These are phyloP conservation scores for Casaregolazyma lundiana DNA, from an alignment of 1,139 yeast species.

Conservation along the genomic window DNA sequence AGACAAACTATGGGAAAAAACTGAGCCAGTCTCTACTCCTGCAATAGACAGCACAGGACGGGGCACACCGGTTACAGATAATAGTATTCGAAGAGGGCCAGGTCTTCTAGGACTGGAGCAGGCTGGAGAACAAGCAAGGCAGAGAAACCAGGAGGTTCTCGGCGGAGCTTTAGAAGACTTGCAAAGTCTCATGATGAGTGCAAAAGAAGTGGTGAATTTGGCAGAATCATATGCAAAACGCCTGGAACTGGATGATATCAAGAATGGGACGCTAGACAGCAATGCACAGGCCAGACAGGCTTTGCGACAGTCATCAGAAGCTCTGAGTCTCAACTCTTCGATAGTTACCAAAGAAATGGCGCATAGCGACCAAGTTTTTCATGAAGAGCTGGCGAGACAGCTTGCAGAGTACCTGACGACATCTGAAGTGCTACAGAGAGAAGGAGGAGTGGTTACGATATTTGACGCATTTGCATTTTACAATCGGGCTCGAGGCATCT, in stretches of 20 bases:
- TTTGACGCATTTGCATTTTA: constrained; percentile 58
- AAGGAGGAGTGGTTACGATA: constrained; percentile 55
- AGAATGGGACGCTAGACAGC: constrained; percentile 10
- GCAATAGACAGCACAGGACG: constrained; percentile 5
- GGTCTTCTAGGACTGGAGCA: constrained; percentile 75
- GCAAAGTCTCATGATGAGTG: constrained; percentile 70
- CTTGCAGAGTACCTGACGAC: constrained; percentile 48
- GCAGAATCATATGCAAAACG: constrained; percentile 46
- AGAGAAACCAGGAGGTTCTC: constrained; percentile 58
- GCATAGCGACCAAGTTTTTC: constrained; percentile 38
- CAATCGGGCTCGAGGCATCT: constrained; percentile 57
- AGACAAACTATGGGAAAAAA: constrained; percentile 23
- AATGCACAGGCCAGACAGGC: constrained; percentile 25
- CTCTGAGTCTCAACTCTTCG: constrained; percentile 32
- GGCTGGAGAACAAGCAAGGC: constrained; percentile 51
- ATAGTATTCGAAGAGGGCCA: constrained; percentile 17
- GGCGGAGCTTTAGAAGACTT: constrained; percentile 72
- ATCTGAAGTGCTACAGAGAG: constrained; percentile 38
- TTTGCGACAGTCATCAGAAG: constrained; percentile 30
- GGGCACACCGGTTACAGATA: neutral
- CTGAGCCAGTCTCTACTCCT: neutral
- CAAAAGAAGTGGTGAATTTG: constrained; percentile 64
- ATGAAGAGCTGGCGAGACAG: constrained; percentile 53
- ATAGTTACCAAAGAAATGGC: constrained; percentile 37
- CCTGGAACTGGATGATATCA: constrained; percentile 23